Evolutionary conservation across 306 rosid genomes (phyloP), one percentile per base, ranked within the genome.

Genomic region (Herpetospermum pedunculosum): DNA sequence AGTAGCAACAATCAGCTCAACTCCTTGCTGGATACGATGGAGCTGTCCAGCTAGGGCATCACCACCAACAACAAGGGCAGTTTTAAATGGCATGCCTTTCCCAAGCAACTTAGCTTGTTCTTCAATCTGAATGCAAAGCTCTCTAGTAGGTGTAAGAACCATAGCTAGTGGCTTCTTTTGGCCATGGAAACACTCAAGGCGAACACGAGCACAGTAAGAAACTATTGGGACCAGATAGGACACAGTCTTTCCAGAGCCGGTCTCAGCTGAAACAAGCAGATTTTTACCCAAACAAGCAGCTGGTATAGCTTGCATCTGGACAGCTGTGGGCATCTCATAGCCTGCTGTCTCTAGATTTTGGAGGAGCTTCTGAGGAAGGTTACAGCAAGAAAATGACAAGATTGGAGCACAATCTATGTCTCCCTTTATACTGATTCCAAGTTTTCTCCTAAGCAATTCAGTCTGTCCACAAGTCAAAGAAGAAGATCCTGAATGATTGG

Each of bases 281-380:
- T 76, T 89, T 84, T 83, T 92, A 16, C 96, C 87, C 29, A 4
- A 38, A 85, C 81, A 82, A 74, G 96, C 89, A 77, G 88, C 86
- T 34, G 97, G 97, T 19, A 92, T 87, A 75, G 96, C 91, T 85
- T 92, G 97, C 97, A 89, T 92, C 82, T 92, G 97, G 28, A 92
- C 91, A 79, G 97, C 86, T 8, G 96, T 89, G 62, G 96, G 97
- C 87, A 87, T 70, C 60, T 87, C 92, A 79, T 86, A 92, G 13
- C 96, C 90, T 41, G 90, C 89, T 29, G 88, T 81, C 80, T 92
- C 96, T 64, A 89, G 78, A 77, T 89, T 92, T 74, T 89, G 85
- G 55, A 84, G 85, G 48, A 92, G 96, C 82, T 84, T 86, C 26
- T 79, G 86, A 40, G 90, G 92, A 76, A 87, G 85, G 79, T 81